Percentiles rank a stretch among this genome's conserved stretches.
Evolutionary conservation across 2,329 filamentous ascomycete species (phyloP).

Genomic region (Saccharata proteae): DNA sequence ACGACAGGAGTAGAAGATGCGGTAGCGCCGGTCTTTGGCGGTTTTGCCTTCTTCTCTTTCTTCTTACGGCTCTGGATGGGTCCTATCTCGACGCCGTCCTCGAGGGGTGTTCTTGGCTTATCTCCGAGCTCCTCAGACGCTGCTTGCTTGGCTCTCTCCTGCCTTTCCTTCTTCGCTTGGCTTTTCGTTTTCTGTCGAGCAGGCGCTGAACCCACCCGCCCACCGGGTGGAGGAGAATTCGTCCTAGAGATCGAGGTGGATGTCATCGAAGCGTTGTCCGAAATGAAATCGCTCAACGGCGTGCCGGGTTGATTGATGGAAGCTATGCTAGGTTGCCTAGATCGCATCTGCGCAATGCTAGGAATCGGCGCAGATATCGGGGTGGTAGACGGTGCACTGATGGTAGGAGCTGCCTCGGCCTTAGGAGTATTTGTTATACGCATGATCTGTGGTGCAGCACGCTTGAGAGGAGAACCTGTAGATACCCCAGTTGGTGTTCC

Average conservation of each 20-base stretch:
- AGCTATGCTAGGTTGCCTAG: constrained; percentile 42
- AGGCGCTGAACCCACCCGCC: constrained; percentile 55
- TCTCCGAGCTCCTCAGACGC: constrained; percentile 42
- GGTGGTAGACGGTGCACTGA: constrained; percentile 21
- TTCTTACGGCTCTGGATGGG: constrained; percentile 73
- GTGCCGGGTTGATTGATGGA: constrained; percentile 57
- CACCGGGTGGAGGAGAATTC: constrained; percentile 48
- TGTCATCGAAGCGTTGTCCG: constrained; percentile 64
- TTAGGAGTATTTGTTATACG: constrained; percentile 59
- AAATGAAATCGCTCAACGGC: constrained; percentile 59
- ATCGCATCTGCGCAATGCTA: constrained; percentile 30
- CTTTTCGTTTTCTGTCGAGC: constrained; percentile 63
- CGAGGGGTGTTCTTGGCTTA: constrained; percentile 12
- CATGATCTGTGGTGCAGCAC: constrained; percentile 48
- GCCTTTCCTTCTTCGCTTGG: constrained; percentile 64
- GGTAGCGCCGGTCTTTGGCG: background rate
- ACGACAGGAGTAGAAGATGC: constrained; percentile 4
- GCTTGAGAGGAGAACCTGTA: constrained; percentile 30
- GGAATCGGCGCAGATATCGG: constrained; percentile 18
- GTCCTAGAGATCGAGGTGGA: constrained; percentile 62
- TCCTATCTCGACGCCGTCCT: constrained; percentile 37
- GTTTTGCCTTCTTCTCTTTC: constrained; percentile 58
- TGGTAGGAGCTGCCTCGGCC: constrained; percentile 39
- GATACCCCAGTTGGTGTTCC: constrained; percentile 40
- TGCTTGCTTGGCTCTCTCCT: constrained; percentile 47